Evolutionary conservation across 495 filamentous ascomycete genomes (phyloP), one percentile per base, ranked within the genome.

Genomic region (Aspergillus kassunensis): DNA sequence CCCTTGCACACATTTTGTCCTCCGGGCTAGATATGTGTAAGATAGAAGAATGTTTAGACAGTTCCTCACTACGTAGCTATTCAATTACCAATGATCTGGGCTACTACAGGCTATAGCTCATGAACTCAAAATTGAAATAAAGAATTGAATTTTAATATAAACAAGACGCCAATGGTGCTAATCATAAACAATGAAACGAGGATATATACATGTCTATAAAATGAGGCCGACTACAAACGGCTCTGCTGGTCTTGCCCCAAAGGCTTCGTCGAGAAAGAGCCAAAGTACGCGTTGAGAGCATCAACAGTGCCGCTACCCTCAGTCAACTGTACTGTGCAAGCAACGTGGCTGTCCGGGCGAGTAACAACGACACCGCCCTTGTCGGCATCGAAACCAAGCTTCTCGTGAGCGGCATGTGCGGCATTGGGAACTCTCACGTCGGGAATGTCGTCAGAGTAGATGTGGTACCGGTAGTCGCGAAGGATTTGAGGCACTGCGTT

Each of bases 381-480:
- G 49, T 86, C 83, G 58, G 84, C 69, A 56, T 88, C 78, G 20
- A 95, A 65, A 0, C 90, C 90, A 76, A 95, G 87, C 78, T 92
- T 95, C 42, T 86, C 83, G 73, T 96, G 90, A 21, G 90, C 89
- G 9, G 88, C 75, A 23, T 83, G 88, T 52, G 71, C 72, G 16
- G 86, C 85, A 39, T 84, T 71, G 0, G 86, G 86, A 1, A 87
- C 83, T 11, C 80, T 73, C 36, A 77, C 70, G 65, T 92, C 88
- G 77, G 84, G 86, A 35, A 88, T 77, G 67, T 95, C 88, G 57
- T 96, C 90, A 5, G 89, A 86, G 60, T 95, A 96, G 39, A 96
- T 77, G 65, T 93, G 86, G 57, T 91, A 82, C 54, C 83, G 75
- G 70, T 95, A 95, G 47, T 87, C 74, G 2, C 80, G 82, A 25